Base-by-base conservation (phyloP, 768 basidiomycete species). In the Amanita pseudoporphyria region DNA sequence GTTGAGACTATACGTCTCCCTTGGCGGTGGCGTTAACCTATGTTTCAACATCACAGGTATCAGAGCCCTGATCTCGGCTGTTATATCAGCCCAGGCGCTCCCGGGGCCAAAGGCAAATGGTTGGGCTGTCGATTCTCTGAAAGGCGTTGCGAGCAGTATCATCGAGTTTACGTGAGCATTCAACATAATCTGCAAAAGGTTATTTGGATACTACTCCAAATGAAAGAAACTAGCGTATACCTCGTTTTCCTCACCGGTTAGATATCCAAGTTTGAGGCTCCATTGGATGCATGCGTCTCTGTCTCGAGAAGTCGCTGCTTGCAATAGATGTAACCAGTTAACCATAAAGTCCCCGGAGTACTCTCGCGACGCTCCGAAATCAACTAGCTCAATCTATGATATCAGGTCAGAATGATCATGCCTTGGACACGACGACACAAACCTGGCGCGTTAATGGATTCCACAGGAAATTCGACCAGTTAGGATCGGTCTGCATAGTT, bases 391-490 rank as follows among this genome's bases (percentile, higher is more conserved):
- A 32, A 94, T 69, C 82, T 89, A 53, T 35, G 26, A 21, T 18
- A 39, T 18, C 14, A 37, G 4, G 33, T 26, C 30, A 19, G 35
- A 32, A 24, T 45, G 5, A 49, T 44, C 35, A 18, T 43, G 35
- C 36, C 9, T 21, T 43, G 33, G 13, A 21, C 16, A 32, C 26
- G 18, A 3, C n/a, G 18, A 16, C 12, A 51, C 60, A 1, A 13
- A 84, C 87, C 73, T 82, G 78, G 37, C 76, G 72, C 1, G 80
- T 81, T 2, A 67, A 52, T 0, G 71, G 57, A 63, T 93, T 86
- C 82, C 88, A 97, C 21, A 99, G 70, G 68, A 99, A 98, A 64
- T 98, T 98, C 7, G 90, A 87, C 88, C 90, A 98, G 58, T 99
- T 98, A 3, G 96, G 96, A 62, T 99, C 95, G 0, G 95, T 99